Conservation (phyloP, 257 asterid species). For the Pogostemon cablin region DNA sequence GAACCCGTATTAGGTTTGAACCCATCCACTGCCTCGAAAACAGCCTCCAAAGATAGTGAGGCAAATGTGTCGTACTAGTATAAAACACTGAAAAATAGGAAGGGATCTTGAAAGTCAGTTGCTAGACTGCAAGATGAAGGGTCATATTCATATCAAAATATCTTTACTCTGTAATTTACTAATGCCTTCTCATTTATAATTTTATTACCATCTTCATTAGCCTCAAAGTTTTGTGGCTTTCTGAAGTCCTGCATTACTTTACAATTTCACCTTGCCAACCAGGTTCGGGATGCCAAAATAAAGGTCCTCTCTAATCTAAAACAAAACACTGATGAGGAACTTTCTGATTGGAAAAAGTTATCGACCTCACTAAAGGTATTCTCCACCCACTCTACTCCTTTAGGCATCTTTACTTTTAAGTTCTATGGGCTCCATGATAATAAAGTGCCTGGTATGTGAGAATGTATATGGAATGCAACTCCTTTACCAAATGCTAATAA, state of each 20-base stretch:
- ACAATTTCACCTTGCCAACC: conserved; percentile 41
- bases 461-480: neutral
- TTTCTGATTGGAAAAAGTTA: conserved; percentile 77
- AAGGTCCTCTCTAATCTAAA: conserved; percentile 75
- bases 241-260: conserved; percentile 24
- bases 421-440: conserved; percentile 16
- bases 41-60: neutral
- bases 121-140: conserved; percentile 17
- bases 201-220: conserved; percentile 17
- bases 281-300: conserved; percentile 94
- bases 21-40: neutral
- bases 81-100: conserved; percentile 9
- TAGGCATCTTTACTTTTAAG: conserved; percentile 14
- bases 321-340: conserved; percentile 73
- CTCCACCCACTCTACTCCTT: conserved; percentile 17
- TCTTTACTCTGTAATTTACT: neutral
- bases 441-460: conserved; percentile 17
- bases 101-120: conserved; percentile 1
- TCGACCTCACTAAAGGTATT: conserved; percentile 73
- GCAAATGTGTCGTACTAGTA: neutral
- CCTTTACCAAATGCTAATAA: no score
- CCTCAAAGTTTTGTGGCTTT: conserved; percentile 6
- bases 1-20: neutral
- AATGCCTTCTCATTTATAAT: conserved; percentile 17
- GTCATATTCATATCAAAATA: conserved; percentile 13